Percentiles rank a stretch among this genome's conserved stretches.
Evolutionary conservation across 1,139 yeast species (phyloP).

Genomic region (Lodderomyces jiufengensis): DNA sequence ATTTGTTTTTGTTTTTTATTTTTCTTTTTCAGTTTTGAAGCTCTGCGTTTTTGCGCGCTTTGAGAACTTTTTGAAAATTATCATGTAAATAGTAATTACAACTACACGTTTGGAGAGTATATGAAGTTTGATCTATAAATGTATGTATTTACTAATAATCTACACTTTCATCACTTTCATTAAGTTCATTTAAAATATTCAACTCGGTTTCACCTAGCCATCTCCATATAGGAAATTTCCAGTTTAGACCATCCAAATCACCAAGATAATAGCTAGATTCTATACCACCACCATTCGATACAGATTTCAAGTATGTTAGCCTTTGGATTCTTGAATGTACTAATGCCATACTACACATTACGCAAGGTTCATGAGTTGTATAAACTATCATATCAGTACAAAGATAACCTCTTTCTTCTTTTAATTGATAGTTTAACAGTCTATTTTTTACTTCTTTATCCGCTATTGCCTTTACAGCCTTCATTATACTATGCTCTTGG

Average conservation of each 20-base stretch:
- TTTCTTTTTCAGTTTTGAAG: background rate
- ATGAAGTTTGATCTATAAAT: too few species aligned
- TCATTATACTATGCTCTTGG: constrained; percentile 70
- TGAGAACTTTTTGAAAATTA: too few species aligned
- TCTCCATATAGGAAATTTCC: constrained; percentile 76
- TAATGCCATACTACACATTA: constrained; percentile 96
- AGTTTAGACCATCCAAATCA: constrained; percentile 65
- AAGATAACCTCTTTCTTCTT: constrained; percentile 45
- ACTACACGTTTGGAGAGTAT: too few species aligned
- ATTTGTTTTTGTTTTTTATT: constrained; percentile 1
- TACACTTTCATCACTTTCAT: constrained; percentile 2
- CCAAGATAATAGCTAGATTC: constrained; percentile 76
- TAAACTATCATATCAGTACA: constrained; percentile 77
- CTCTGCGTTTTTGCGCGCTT: too few species aligned
- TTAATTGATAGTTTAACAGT: constrained; percentile 10
- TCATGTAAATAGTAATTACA: too few species aligned
- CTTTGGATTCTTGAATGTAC: constrained; percentile 83
- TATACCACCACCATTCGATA: constrained; percentile 42
- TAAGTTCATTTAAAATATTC: constrained; percentile 10
- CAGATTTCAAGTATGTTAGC: constrained; percentile 53
- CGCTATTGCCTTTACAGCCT: constrained; percentile 62
- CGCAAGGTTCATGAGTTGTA: constrained; percentile 93
- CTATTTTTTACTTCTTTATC: constrained; percentile 39
- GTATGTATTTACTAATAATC: constrained; percentile 4
- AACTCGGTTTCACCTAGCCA: constrained; percentile 42